A percentile compares a stretch with the other conserved stretches of the same genome.
phyloP scores from a whole-genome alignment of 2,329 filamentous ascomycete genomes.

The Bimuria novae-zelandiae region DNA sequence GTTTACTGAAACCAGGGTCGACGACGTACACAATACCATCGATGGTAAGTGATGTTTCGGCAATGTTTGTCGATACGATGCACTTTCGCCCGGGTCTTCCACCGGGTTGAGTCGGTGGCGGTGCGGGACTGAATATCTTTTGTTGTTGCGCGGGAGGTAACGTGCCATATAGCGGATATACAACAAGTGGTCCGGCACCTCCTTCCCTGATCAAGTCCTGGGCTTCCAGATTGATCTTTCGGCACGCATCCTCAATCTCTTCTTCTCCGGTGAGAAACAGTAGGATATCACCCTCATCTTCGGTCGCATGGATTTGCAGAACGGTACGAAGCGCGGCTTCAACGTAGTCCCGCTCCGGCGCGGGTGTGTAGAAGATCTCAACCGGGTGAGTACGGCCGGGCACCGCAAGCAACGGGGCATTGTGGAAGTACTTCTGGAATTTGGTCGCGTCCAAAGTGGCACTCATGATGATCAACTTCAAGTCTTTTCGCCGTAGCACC shows the following conservation, averaged over 20 bases:
- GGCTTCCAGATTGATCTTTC: slow-evolving; percentile 87
- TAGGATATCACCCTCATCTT: slow-evolving; percentile 89
- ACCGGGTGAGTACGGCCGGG: slow-evolving; percentile 95
- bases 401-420: slow-evolving; percentile 90
- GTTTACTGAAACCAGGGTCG: slow-evolving; percentile 98
- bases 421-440: slow-evolving; percentile 96
- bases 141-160: slow-evolving; percentile 93
- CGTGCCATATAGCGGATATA: slow-evolving; percentile 93
- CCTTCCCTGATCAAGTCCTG: slow-evolving; percentile 92
- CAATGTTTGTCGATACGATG: slow-evolving; percentile 96
- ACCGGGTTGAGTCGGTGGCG: slow-evolving; percentile 70
- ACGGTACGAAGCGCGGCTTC: slow-evolving; percentile 94
- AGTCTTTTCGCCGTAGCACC: slow-evolving; percentile 78
- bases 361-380: slow-evolving; percentile 97
- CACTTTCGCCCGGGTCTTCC: slow-evolving; percentile 90
- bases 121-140: slow-evolving; percentile 90
- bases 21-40: slow-evolving; percentile 99
- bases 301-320: slow-evolving; percentile 92
- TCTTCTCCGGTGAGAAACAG: slow-evolving; percentile 97
- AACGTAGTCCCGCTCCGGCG: slow-evolving; percentile 94
- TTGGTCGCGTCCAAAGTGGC: slow-evolving; percentile 96
- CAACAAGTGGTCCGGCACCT: slow-evolving; percentile 83
- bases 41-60: slow-evolving; percentile 95
- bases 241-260: slow-evolving; percentile 94
- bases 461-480: slow-evolving; percentile 95